These are phyloP conservation scores for Colletotrichum theobromicola DNA, from an alignment of 2,329 filamentous ascomycete species.

Conservation along the genomic window DNA sequence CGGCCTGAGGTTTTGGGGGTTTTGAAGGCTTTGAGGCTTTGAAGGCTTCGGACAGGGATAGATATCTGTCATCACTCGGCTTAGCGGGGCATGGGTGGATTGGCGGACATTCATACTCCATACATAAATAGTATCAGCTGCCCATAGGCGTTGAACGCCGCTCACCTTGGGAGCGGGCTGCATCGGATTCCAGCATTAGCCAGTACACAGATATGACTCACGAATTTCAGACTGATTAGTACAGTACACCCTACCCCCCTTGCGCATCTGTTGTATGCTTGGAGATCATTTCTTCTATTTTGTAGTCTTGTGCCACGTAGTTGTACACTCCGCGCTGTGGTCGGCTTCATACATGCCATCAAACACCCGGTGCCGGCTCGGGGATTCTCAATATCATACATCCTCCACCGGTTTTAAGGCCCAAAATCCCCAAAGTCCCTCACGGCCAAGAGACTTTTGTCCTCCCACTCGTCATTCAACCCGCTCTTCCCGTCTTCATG, in stretches of 20 bases:
- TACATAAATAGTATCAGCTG: not conserved
- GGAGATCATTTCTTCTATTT: not conserved
- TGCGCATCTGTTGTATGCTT: not conserved
- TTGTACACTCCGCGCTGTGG: slow-evolving; percentile 11
- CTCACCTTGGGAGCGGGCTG: not conserved
- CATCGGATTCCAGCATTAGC: slow-evolving; percentile 17
- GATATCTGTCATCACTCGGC: not conserved
- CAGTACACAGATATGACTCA: slow-evolving; percentile 1
- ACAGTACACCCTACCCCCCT: not conserved
- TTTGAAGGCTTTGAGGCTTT: not conserved
- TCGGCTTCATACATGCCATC: not conserved
- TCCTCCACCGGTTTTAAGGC: not conserved
- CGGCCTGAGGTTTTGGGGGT: too few relatives aligned
- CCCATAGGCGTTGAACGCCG: not conserved
- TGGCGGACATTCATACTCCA: not conserved
- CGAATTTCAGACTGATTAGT: not conserved
- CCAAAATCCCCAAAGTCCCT: not conserved
- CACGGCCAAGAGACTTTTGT: not conserved
- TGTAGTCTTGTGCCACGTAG: slow-evolving; percentile 1
- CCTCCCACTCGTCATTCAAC: not conserved
- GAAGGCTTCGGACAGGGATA: not conserved
- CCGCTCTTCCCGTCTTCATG: not conserved
- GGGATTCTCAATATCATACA: slow-evolving; percentile 13
- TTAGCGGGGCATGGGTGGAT: not conserved
- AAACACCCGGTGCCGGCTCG: not conserved